These are phyloP conservation scores for Dictyostelium discoideum DNA, from an alignment of 78 protist species.

Conservation along the genomic window DNA sequence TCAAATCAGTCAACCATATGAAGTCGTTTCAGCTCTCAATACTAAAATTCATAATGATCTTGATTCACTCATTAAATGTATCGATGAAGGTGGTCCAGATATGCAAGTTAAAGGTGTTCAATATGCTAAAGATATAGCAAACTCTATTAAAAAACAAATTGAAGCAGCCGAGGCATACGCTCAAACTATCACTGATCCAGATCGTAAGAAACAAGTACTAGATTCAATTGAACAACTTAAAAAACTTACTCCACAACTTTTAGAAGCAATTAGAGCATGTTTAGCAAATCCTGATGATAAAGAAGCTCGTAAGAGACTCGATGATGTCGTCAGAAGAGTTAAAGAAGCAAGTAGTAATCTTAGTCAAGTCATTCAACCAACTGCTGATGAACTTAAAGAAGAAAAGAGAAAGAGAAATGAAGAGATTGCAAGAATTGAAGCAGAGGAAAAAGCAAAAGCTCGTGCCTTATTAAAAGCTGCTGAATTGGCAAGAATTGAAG, in stretches of 20 bases:
- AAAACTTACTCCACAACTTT: constrained; percentile 36
- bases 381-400: constrained; percentile 39
- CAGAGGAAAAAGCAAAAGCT: not conserved
- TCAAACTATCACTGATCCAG: constrained; percentile 47
- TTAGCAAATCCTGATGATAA: constrained; percentile 66
- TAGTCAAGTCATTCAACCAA: constrained; percentile 58
- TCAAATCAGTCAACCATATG: constrained; percentile 44
- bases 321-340: constrained; percentile 2
- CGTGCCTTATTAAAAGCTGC: not conserved
- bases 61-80: constrained; percentile 15
- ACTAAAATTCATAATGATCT: constrained; percentile 53
- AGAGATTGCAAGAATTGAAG: constrained; percentile 6
- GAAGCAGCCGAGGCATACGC: constrained; percentile 69
- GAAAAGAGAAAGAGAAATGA: constrained; percentile 34
- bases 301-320: constrained; percentile 52
- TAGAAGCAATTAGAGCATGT: constrained; percentile 60
- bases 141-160: constrained; percentile 54
- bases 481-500: constrained; percentile 3
- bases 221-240: constrained; percentile 51
- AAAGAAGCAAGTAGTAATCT: constrained; percentile 53
- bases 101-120: constrained; percentile 78
- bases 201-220: constrained; percentile 33
- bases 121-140: constrained; percentile 75
- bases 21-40: constrained; percentile 55
- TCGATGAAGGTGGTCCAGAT: constrained; percentile 75